Evolutionary conservation across 805 yeast genomes (phyloP), one percentile per base, ranked within the genome.

Genomic region (Jamesozyma piceae): DNA sequence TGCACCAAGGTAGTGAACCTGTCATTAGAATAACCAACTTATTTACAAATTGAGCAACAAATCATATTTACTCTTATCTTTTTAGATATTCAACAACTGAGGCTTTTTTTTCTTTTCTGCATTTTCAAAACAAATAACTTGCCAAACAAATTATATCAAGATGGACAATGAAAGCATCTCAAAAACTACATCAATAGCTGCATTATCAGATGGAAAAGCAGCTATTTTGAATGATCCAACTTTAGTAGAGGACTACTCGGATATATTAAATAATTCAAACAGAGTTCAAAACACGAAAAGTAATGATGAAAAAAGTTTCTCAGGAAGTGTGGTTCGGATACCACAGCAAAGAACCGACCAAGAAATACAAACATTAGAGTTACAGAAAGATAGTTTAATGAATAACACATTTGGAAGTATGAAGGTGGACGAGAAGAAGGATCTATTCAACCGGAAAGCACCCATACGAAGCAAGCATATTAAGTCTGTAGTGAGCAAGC

Each of bases 311-410:
- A 47, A 39, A 21, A 55, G 62, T 41, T 50, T 46, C 19, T 52
- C 48, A 22, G 61, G 61, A 5, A 58, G 63, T 49, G 62, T 60
- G 4, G 57, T 58, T n/a, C 43, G 55, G 17, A 58, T 56, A 10
- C 53, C 50, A 45, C 48, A 3, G 35, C 43, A 22, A 2, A 22
- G 15, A 29, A 26, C 19, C 38, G 15, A 18, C n/a, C n/a, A 31
- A 20, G 37, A 41, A 24, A 21, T 33, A 30, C 26, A 11, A 13
- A 14, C n/a, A 10, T 26, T 19, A 15, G 32, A 26, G 13, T 5
- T 10, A 9, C 30, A 24, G 20, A 35, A 18, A 17, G 22, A 31
- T 10, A 46, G 55, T 27, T 19, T 42, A 29, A 20, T 44, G 19
- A 51, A 54, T 39, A 46, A 36, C 33, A 22, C 47, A 2, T 51